Evolutionary conservation across 2,329 filamentous ascomycete species (phyloP).

Genomic region (Colletotrichum sp.): DNA sequence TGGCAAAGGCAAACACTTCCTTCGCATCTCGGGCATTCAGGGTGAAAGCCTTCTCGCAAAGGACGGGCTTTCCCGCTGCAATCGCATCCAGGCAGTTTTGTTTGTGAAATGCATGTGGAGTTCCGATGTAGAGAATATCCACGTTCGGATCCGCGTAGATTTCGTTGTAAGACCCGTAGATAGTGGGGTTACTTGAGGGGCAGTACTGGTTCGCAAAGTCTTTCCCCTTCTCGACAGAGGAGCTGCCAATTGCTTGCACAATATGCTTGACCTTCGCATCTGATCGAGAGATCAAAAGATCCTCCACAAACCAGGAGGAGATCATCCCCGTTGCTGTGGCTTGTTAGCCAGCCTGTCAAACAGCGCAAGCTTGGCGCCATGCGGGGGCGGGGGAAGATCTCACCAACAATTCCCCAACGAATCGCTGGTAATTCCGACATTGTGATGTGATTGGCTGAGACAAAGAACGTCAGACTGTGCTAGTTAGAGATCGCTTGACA

Average conservation of each 20-base stretch:
- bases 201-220: conserved; percentile 40
- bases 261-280: conserved; percentile 42
- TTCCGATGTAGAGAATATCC: conserved; percentile 52
- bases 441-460: background rate
- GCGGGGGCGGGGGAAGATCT: background rate
- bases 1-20: conserved; percentile 43
- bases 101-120: conserved; percentile 49
- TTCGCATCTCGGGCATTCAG: conserved; percentile 43
- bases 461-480: background rate
- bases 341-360: background rate
- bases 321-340: conserved; percentile 39
- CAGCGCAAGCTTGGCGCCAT: background rate
- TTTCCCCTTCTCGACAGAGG: conserved; percentile 40
- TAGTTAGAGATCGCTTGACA: background rate
- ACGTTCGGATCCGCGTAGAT: conserved; percentile 45
- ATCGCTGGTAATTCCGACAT: conserved; percentile 24
- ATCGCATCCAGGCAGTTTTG: conserved; percentile 49
- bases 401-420: conserved; percentile 37
- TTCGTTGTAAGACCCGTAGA: conserved; percentile 44
- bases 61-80: conserved; percentile 43
- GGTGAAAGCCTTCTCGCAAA: conserved; percentile 52
- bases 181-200: conserved; percentile 28
- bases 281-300: conserved; percentile 40
- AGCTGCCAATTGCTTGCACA: conserved; percentile 47
- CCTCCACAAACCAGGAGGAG: conserved; percentile 47